Evolutionary conservation across 2,329 filamentous ascomycete genomes (phyloP).

Genomic region (Aphanoascus verrucosus): DNA sequence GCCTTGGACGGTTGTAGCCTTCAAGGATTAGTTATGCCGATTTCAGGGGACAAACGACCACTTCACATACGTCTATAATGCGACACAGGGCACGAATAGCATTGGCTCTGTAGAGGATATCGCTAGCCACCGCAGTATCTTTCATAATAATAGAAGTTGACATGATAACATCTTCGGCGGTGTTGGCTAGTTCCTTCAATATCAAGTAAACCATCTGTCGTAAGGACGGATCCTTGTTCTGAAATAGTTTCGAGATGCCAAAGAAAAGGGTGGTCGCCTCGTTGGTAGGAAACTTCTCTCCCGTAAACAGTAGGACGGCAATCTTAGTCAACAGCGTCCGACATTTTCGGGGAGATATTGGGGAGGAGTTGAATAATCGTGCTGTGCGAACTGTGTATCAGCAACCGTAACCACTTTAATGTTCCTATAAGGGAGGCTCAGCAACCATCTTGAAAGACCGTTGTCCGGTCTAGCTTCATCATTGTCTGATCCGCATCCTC

Average conservation of each 20-base stretch:
- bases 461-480: slow-evolving; percentile 94
- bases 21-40: slow-evolving; percentile 18
- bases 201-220: slow-evolving; percentile 98
- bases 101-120: slow-evolving; percentile 88
- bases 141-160: slow-evolving; percentile 99
- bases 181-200: slow-evolving; percentile 92
- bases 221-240: slow-evolving; percentile 96
- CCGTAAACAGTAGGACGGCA: slow-evolving; percentile 87
- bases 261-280: slow-evolving; percentile 98
- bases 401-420: slow-evolving; percentile 7
- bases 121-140: slow-evolving; percentile 89
- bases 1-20: slow-evolving; percentile 90
- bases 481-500: slow-evolving; percentile 90
- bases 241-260: slow-evolving; percentile 96
- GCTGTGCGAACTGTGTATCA: slow-evolving; percentile 44
- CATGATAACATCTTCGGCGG: slow-evolving; percentile 98
- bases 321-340: slow-evolving; percentile 97
- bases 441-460: slow-evolving; percentile 95
- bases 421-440: slow-evolving; percentile 16
- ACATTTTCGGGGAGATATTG: slow-evolving; percentile 93
- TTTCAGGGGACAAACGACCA: background rate
- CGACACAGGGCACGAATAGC: slow-evolving; percentile 90
- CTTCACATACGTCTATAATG: slow-evolving; percentile 72
- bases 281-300: slow-evolving; percentile 91
- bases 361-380: slow-evolving; percentile 93